These are phyloP conservation scores for Anthoceros angustus DNA, from an alignment of 225 moss, liverwort and hornwort genomes.

Conservation along the genomic window DNA sequence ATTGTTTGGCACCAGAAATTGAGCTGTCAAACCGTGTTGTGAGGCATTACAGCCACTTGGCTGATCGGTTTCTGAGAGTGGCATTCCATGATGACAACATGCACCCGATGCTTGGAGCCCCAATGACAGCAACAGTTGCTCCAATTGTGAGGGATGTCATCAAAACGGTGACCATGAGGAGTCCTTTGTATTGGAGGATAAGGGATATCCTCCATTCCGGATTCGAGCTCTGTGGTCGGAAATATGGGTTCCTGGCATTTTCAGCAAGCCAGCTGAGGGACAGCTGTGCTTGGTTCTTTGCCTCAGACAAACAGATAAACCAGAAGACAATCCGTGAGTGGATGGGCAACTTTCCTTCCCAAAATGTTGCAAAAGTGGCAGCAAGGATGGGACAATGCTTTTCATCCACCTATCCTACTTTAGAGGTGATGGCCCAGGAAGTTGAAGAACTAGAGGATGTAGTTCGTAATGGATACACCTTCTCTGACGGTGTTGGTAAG, in stretches of 20 bases:
- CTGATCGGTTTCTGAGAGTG: conserved; percentile 70
- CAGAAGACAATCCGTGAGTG: conserved; percentile 32
- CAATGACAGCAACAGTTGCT: conserved; percentile 40
- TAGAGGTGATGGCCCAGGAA: conserved; percentile 18
- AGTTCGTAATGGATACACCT: conserved; percentile 34
- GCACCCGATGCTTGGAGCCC: conserved; percentile 19
- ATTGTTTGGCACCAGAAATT: conserved; percentile 46
- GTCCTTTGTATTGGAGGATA: conserved; percentile 38
- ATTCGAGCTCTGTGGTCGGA: conserved; percentile 45
- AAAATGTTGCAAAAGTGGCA: conserved; percentile 64
- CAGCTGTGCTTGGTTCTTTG: conserved; percentile 77
- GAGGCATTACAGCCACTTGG: conserved; percentile 30
- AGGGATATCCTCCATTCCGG: conserved; percentile 27
- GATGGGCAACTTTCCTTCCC: conserved; percentile 72
- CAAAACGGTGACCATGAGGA: conserved; percentile 9
- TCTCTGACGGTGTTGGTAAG: conserved; percentile 81
- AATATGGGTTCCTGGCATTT: conserved; percentile 59
- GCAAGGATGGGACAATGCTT: conserved; percentile 96
- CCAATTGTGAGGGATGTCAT: conserved; percentile 37
- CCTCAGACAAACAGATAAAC: conserved; percentile 15
- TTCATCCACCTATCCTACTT: conserved; percentile 51
- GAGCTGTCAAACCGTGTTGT: conserved; percentile 74
- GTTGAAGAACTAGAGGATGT: conserved; percentile 31
- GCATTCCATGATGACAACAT: conserved; percentile 64
- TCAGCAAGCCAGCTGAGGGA: conserved; percentile 59